Conservation (phyloP, 345 rosid species). For the Pugionium dolabratum region DNA sequence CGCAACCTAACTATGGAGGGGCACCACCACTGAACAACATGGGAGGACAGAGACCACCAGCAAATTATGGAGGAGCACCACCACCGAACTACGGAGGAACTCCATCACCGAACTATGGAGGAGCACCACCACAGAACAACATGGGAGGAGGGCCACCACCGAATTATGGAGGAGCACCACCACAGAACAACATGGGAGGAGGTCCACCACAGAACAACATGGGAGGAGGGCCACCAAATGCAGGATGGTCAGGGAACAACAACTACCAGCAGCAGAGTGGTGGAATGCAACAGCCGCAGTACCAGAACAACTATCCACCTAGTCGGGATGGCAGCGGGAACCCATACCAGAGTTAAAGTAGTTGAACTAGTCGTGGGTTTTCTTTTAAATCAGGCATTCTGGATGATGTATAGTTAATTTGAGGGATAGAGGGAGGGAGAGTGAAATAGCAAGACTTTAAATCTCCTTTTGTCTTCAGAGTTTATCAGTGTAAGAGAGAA, state of each 20-base stretch:
- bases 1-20: conserved; percentile 38
- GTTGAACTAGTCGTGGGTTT: conserved; percentile 26
- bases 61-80: conserved; percentile 21
- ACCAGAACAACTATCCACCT: conserved; percentile 43
- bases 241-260: conserved; percentile 37
- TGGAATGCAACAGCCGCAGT: conserved; percentile 44
- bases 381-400: conserved; percentile 31
- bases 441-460: conserved; percentile 31
- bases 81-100: conserved; percentile 32
- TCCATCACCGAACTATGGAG: conserved; percentile 34
- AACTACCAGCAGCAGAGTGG: conserved; percentile 37
- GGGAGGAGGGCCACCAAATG: no score
- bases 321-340: conserved; percentile 39
- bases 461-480: conserved; percentile 27
- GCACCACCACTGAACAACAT: conserved; percentile 30
- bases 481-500: conserved; percentile 22
- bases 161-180: conserved; percentile 32
- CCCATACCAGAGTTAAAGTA: conserved; percentile 40
- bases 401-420: conserved; percentile 36
- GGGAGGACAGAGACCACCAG: conserved; percentile 29
- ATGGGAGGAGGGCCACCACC: conserved; percentile 34
- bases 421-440: conserved; percentile 29
- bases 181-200: conserved; percentile 35
- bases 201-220: no score
- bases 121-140: conserved; percentile 37